These are phyloP conservation scores for Taphrina flavorubra DNA, from an alignment of 1,139 yeast species.

Conservation along the genomic window DNA sequence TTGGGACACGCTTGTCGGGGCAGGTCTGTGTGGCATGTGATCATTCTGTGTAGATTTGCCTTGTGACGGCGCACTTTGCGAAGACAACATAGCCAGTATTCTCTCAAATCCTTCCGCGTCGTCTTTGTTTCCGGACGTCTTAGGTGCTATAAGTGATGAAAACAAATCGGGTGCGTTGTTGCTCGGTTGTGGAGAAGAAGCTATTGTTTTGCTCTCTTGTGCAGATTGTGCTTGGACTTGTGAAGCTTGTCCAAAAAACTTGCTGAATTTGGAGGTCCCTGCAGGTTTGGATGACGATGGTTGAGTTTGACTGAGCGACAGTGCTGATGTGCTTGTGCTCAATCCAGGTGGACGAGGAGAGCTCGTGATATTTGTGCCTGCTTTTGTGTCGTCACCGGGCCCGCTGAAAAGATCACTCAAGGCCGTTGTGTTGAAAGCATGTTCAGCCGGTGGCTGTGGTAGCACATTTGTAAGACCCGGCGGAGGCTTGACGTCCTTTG, in stretches of 20 bases:
- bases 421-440: not conserved
- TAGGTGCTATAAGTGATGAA: not conserved
- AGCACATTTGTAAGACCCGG: constrained; percentile 15
- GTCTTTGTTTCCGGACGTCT: constrained; percentile 23
- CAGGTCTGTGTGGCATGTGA: not conserved
- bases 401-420: constrained; percentile 3
- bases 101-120: constrained; percentile 39
- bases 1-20: not conserved
- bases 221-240: not conserved
- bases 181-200: not conserved
- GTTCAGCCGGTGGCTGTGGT: constrained; percentile 12
- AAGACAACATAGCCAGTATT: constrained; percentile 39
- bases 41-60: not conserved
- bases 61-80: constrained; percentile 18
- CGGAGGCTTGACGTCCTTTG: constrained; percentile 27
- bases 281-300: not conserved
- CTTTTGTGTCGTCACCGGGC: not conserved
- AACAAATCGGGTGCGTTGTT: not conserved
- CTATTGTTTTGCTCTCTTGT: not conserved
- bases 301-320: not conserved
- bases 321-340: not conserved
- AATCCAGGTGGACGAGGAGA: constrained; percentile 8
- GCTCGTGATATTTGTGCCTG: not conserved
- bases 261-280: constrained; percentile 33
- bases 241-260: constrained; percentile 19